Evolutionary conservation across 2,329 filamentous ascomycete species (phyloP).

Genomic region (Aspergillus tamarii): DNA sequence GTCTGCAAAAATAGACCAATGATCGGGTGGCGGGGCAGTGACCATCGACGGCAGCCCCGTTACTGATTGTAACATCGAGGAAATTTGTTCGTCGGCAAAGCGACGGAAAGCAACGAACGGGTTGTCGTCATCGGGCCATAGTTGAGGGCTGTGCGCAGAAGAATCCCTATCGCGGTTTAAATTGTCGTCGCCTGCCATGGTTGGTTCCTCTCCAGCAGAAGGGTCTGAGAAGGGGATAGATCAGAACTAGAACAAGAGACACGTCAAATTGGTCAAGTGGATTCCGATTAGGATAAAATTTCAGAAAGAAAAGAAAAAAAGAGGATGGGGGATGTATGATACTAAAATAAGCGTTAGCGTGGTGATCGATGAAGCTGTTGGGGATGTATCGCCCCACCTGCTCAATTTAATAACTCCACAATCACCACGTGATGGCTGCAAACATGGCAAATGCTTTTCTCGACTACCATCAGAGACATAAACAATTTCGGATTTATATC

Average conservation of each 20-base stretch:
- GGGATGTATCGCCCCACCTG: conserved; percentile 32
- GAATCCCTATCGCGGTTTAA: conserved; percentile 12
- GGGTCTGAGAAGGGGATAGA: too few relatives aligned
- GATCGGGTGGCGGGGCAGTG: conserved; percentile 33
- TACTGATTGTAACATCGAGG: conserved; percentile 56
- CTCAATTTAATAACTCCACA: conserved; percentile 29
- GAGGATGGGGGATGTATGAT: conserved; percentile 4
- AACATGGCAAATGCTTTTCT: background rate
- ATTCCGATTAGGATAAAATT: background rate
- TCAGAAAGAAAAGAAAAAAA: conserved; percentile 6
- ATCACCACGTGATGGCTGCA: conserved; percentile 20
- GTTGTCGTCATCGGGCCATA: conserved; percentile 47
- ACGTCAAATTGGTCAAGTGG: background rate
- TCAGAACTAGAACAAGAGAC: background rate
- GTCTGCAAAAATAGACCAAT: conserved; percentile 41
- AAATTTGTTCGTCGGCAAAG: conserved; percentile 62
- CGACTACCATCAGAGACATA: too few relatives aligned
- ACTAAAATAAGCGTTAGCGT: conserved; percentile 11
- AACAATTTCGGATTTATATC: too few relatives aligned
- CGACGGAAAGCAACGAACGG: conserved; percentile 65
- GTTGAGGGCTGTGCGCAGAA: conserved; percentile 20
- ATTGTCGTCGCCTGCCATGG: conserved; percentile 31
- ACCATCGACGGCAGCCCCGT: conserved; percentile 49
- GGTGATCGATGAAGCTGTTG: conserved; percentile 35
- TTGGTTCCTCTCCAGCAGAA: background rate